These are phyloP conservation scores for Eragrostis curvula DNA, from an alignment of 176 grass and related monocot genomes.

Conservation along the genomic window DNA sequence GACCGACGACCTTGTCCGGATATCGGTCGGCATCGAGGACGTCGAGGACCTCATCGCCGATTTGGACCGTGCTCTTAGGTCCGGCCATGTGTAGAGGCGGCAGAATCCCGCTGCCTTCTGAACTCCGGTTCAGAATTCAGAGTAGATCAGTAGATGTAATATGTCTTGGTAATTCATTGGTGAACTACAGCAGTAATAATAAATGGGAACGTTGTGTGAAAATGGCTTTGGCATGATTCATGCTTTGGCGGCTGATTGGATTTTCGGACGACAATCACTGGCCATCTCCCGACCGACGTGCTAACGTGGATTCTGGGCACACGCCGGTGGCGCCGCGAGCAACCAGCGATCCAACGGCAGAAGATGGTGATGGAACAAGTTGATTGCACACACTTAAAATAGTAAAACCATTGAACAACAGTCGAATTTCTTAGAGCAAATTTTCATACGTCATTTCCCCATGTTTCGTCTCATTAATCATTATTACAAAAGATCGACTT, in stretches of 20 bases:
- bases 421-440: no score
- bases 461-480: no score
- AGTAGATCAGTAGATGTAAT: not conserved
- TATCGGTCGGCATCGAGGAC: constrained; percentile 94
- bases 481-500: no score
- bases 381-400: no score
- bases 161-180: constrained; percentile 30
- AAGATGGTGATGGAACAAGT: no score
- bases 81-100: constrained; percentile 50
- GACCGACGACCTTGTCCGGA: constrained; percentile 85
- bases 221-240: not conserved
- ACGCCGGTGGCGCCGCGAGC: no score
- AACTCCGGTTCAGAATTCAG: not conserved
- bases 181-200: not conserved
- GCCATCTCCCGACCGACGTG: no score
- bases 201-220: not conserved
- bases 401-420: no score
- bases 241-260: not conserved
- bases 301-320: no score
- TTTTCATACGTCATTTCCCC: no score
- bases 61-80: constrained; percentile 70
- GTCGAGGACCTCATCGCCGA: constrained; percentile 85
- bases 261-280: not conserved
- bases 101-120: not conserved
- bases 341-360: no score